Evolutionary conservation across 495 filamentous ascomycete genomes (phyloP).

Genomic region (Eremomyces bilateralis): DNA sequence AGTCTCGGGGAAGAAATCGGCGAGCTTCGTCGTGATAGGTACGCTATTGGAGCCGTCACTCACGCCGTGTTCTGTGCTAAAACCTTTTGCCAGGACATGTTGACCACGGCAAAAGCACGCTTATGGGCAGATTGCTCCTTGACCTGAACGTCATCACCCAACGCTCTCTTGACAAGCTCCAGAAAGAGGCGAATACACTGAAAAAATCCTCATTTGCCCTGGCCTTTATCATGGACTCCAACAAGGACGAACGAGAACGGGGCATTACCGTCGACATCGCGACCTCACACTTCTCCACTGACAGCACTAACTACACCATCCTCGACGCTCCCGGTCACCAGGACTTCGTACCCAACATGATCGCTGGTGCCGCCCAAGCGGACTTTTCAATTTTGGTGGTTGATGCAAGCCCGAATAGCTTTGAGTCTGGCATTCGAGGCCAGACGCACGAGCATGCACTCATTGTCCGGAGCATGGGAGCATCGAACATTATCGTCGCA

Average conservation of each 20-base stretch:
- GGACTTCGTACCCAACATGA: constrained; percentile 98
- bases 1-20: constrained; percentile 50
- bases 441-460: constrained; percentile 90
- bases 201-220: constrained; percentile 91
- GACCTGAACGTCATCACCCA: constrained; percentile 76
- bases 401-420: constrained; percentile 68
- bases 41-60: constrained; percentile 10
- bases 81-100: constrained; percentile 53
- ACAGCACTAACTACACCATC: constrained; percentile 71
- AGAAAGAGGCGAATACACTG: constrained; percentile 70
- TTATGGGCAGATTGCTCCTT: constrained; percentile 87
- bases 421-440: constrained; percentile 79
- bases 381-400: constrained; percentile 93
- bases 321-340: constrained; percentile 85
- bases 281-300: constrained; percentile 78
- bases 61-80: neutral
- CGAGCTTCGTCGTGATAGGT: constrained; percentile 95
- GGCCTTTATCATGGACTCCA: constrained; percentile 89
- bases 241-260: constrained; percentile 60
- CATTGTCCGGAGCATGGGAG: constrained; percentile 77
- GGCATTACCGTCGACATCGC: constrained; percentile 98
- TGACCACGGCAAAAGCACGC: constrained; percentile 89
- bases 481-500: constrained; percentile 67
- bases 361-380: constrained; percentile 84
- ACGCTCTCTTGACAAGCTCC: constrained; percentile 68